These are phyloP conservation scores for Rhodotorula kratochvilovae DNA, from an alignment of 768 basidiomycete species.

Conservation along the genomic window DNA sequence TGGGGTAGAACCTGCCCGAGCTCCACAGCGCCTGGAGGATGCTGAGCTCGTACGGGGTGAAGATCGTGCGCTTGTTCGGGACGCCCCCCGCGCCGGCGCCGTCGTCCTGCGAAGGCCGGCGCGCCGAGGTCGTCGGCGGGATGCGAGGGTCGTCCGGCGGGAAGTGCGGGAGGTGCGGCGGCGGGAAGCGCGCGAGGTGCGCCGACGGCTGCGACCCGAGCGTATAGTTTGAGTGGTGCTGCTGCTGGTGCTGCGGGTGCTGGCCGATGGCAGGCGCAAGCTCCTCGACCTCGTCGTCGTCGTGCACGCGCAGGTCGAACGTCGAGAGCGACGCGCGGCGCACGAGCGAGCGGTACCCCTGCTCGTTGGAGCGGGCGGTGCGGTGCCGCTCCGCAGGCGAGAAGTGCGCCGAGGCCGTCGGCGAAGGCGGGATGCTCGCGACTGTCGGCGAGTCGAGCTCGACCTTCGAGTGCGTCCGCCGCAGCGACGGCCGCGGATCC, in stretches of 20 bases:
- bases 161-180: neutral
- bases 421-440: neutral
- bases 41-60: slow-evolving; percentile 2
- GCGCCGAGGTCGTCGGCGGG: neutral
- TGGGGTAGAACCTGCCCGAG: neutral
- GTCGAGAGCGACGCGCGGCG: neutral
- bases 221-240: neutral
- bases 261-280: too few relatives aligned
- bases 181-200: neutral
- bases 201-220: neutral
- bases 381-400: neutral
- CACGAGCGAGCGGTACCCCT: slow-evolving; percentile 3
- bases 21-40: neutral
- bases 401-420: neutral
- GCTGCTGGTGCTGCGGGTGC: neutral
- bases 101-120: neutral
- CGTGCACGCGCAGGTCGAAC: neutral
- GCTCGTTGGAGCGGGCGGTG: neutral
- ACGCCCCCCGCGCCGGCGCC: neutral
- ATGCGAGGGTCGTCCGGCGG: slow-evolving; percentile 1
- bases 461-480: neutral
- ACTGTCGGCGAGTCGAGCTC: neutral
- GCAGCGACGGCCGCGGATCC: neutral
- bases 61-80: neutral
- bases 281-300: neutral